These are phyloP conservation scores for Leccinum olivaceoglutinosum DNA, from an alignment of 1,284 basidiomycete genomes.

Conservation along the genomic window DNA sequence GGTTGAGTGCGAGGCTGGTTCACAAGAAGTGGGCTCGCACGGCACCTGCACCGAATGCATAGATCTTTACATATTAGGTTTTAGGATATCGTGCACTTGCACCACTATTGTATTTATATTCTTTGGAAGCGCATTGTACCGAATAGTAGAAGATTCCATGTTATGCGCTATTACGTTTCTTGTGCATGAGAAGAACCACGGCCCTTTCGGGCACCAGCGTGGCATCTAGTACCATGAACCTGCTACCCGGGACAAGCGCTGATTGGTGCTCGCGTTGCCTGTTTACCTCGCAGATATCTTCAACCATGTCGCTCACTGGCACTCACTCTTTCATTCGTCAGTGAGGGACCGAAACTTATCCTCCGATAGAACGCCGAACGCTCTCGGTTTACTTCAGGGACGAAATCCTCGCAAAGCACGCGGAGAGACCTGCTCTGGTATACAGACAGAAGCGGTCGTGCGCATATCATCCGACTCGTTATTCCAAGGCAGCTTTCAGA, in stretches of 20 bases:
- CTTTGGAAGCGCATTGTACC: neutral
- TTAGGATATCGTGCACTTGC: neutral
- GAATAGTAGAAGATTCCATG: neutral
- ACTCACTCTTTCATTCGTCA: too few relatives aligned
- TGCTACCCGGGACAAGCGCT: neutral
- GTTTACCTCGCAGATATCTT: neutral
- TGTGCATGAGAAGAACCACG: too few relatives aligned
- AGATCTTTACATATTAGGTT: neutral
- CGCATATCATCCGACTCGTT: neutral
- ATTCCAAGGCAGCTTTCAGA: neutral
- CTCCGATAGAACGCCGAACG: constrained; percentile 57
- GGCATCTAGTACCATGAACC: constrained; percentile 8
- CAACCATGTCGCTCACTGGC: constrained; percentile 1
- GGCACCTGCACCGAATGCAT: neutral
- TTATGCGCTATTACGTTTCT: neutral
- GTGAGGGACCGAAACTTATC: constrained; percentile 48
- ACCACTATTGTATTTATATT: neutral
- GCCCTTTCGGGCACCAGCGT: neutral
- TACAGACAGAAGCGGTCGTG: constrained; percentile 48
- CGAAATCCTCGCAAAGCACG: constrained; percentile 48
- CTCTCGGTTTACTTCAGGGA: constrained; percentile 59
- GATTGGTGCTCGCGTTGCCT: neutral
- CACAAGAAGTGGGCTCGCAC: neutral
- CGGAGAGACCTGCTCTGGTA: constrained; percentile 57
- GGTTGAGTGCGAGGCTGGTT: neutral